Evolutionary conservation across 106 monocot species (phyloP), one percentile per base, ranked within the genome.

Genomic region (Posidonia australis): DNA sequence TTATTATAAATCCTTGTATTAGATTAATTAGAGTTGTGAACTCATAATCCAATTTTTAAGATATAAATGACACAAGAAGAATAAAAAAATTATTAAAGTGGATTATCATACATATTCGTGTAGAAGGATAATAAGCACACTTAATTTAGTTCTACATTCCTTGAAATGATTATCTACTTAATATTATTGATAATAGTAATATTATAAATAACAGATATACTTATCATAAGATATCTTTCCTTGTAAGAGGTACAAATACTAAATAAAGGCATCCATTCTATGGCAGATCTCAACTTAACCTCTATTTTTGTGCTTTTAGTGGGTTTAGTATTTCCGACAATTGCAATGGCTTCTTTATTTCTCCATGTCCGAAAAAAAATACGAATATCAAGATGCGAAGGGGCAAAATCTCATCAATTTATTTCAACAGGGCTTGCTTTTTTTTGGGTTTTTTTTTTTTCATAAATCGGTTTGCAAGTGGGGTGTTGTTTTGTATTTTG

Each of bases 111-210:
- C n/a, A n/a, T n/a, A n/a, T n/a, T n/a, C n/a, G n/a, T n/a, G n/a
- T n/a, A n/a, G n/a, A n/a, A n/a, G n/a, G n/a, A n/a, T n/a, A n/a
- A n/a, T n/a, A n/a, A n/a, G n/a, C n/a, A n/a, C 51, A 14, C 10
- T 51, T 55, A 55, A 60, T 41, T 60, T 30, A 60, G 36, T 60
- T 60, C 60, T 60, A 60, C 32, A 60, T 60, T 60, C 60, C 60
- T 60, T 60, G 31, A 27, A 60, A 27, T 60, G 30, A 30, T 60
- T 41, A 60, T 31, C 60, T 26, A 60, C 31, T 60, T 36, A 60
- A 60, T 60, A 30, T 32, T 60, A 60, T 60, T 32, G n/a, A n/a
- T n/a, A n/a, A n/a, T n/a, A n/a, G n/a, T n/a, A n/a, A n/a, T n/a
- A n/a, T n/a, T n/a, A n/a, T n/a, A n/a, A n/a, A n/a, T n/a, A n/a